Evolutionary conservation across 768 basidiomycete genomes (phyloP).

Genomic region (Tephrocybe sp.): DNA sequence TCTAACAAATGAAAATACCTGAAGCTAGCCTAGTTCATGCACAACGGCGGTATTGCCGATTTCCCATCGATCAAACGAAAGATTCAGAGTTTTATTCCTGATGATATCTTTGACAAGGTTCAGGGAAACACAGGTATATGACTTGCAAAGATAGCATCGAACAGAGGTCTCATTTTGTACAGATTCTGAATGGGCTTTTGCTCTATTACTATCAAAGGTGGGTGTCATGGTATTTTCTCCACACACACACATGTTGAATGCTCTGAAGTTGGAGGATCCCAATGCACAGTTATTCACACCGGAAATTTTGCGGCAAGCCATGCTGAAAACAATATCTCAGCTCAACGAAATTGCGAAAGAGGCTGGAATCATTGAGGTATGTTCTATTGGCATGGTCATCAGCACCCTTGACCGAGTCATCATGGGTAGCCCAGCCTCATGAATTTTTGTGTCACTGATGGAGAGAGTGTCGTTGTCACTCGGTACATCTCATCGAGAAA

Average conservation of each 20-base stretch:
- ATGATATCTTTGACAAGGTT: conserved; percentile 83
- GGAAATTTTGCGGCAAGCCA: conserved; percentile 71
- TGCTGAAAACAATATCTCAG: conserved; percentile 83
- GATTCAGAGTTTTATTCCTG: conserved; percentile 73
- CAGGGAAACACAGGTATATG: conserved; percentile 86
- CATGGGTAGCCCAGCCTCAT: conserved; percentile 71
- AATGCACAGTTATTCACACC: conserved; percentile 76
- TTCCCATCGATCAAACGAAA: conserved; percentile 80
- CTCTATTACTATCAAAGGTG: conserved; percentile 84
- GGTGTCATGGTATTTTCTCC: background rate
- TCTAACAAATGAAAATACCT: conserved; percentile 1
- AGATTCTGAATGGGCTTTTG: conserved; percentile 99
- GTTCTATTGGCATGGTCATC: conserved; percentile 4
- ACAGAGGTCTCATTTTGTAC: background rate
- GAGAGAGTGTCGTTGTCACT: conserved; percentile 89
- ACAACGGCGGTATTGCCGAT: conserved; percentile 91
- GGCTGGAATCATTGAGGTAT: conserved; percentile 70
- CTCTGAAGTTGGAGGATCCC: conserved; percentile 71
- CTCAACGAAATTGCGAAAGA: conserved; percentile 78
- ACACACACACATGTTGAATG: conserved; percentile 6
- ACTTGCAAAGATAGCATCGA: background rate
- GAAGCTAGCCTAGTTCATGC: conserved; percentile 75
- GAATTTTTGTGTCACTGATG: conserved; percentile 98
- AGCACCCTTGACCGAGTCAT: background rate
- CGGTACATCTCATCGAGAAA: conserved; percentile 91